These are phyloP conservation scores for Plenodomus lindquistii DNA, from an alignment of 2,329 filamentous ascomycete species.

Conservation along the genomic window DNA sequence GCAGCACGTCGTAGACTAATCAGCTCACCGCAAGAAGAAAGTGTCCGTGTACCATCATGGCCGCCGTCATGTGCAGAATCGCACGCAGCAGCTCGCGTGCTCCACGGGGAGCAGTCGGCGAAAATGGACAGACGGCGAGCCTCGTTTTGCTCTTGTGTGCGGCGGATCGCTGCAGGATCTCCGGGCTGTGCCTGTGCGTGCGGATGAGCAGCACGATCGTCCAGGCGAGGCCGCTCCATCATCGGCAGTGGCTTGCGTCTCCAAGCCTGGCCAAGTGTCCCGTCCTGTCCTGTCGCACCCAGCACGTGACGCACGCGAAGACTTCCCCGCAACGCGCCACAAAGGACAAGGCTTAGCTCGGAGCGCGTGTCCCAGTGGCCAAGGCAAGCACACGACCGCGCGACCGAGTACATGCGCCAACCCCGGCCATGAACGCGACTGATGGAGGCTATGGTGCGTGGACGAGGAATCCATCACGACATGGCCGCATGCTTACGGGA, in stretches of 20 bases:
- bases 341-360: constrained; percentile 8
- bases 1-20: not conserved
- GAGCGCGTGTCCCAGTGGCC: constrained; percentile 6
- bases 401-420: constrained; percentile 17
- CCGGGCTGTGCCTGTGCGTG: not conserved
- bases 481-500: constrained; percentile 10
- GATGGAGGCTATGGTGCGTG: constrained; percentile 35
- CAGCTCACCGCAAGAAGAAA: not conserved
- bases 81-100: too few species aligned
- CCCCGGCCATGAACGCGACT: constrained; percentile 27
- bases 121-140: not conserved
- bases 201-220: not conserved
- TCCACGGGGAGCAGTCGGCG: too few species aligned
- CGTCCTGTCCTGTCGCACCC: constrained; percentile 9
- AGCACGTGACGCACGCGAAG: constrained; percentile 11
- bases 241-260: not conserved
- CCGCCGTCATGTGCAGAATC: too few species aligned
- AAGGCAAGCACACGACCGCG: constrained; percentile 20
- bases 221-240: not conserved
- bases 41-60: too few species aligned
- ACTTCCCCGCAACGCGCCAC: constrained; percentile 21
- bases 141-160: not conserved
- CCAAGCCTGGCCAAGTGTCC: constrained; percentile 9
- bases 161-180: constrained; percentile 5
- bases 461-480: not conserved